Evolutionary conservation across 2,329 filamentous ascomycete species (phyloP).

Genomic region (Furcasterigmium furcatum): DNA sequence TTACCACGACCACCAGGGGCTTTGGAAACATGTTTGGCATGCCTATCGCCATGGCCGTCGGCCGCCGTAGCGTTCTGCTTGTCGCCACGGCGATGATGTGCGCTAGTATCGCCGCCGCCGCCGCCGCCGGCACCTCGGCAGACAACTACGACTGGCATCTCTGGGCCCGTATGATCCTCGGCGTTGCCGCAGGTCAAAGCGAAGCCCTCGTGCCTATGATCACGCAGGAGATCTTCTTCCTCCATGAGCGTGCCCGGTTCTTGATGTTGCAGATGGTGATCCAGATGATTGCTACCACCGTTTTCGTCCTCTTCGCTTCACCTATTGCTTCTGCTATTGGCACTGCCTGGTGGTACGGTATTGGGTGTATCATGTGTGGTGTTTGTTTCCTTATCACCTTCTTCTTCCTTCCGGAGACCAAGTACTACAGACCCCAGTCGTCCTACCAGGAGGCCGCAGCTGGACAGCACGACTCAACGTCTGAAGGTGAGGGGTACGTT

Average conservation of each 20-base stretch:
- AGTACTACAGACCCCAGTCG: conserved; percentile 30
- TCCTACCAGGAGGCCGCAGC: conserved; percentile 29
- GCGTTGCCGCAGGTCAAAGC: conserved; percentile 35
- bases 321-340: conserved; percentile 37
- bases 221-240: conserved; percentile 35
- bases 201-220: conserved; percentile 39
- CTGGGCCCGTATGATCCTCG: conserved; percentile 30
- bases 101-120: conserved; percentile 22
- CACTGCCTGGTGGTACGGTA: conserved; percentile 36
- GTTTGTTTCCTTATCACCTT: conserved; percentile 28
- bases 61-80: conserved; percentile 27
- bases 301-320: conserved; percentile 34
- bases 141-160: conserved; percentile 29
- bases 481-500: conserved; percentile 11
- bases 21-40: conserved; percentile 24
- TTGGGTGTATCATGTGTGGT: conserved; percentile 30
- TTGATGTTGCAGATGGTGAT: conserved; percentile 37
- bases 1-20: conserved; percentile 18
- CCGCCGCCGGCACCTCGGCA: conserved; percentile 11
- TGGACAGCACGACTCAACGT: conserved; percentile 12
- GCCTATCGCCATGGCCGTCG: conserved; percentile 29
- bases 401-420: conserved; percentile 37
- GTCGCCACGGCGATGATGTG: conserved; percentile 22
- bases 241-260: conserved; percentile 35
- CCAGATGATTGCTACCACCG: conserved; percentile 31